Conservation (phyloP, 768 basidiomycete species). For the Trametopsis cervina region DNA sequence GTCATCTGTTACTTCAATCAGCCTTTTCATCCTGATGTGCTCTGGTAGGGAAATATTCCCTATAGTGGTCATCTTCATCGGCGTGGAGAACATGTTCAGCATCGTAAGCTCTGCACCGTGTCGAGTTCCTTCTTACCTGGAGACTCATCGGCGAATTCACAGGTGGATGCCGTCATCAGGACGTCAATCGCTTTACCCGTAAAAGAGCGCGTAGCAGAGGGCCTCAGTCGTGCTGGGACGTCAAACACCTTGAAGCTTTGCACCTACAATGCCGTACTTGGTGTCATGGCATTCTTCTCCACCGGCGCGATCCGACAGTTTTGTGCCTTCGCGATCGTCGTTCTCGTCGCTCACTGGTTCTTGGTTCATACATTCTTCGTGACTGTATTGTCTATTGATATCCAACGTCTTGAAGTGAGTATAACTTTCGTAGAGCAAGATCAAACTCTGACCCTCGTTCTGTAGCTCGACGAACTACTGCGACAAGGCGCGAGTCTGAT, state of each 20-base stretch:
- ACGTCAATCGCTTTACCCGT: slow-evolving; percentile 85
- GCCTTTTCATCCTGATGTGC: not conserved
- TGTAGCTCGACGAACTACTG: slow-evolving; percentile 78
- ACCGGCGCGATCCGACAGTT: slow-evolving; percentile 85
- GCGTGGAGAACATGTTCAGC: slow-evolving; percentile 96
- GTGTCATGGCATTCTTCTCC: slow-evolving; percentile 66
- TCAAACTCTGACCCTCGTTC: no score
- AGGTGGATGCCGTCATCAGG: slow-evolving; percentile 81
- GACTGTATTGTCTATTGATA: slow-evolving; percentile 91
- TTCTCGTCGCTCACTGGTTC: slow-evolving; percentile 96
- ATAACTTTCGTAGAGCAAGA: no score
- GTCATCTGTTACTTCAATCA: slow-evolving; percentile 4
- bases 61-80: slow-evolving; percentile 91
- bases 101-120: slow-evolving; percentile 49
- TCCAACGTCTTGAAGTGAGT: slow-evolving; percentile 81
- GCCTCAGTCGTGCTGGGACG: slow-evolving; percentile 82
- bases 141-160: slow-evolving; percentile 12
- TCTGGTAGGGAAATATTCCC: slow-evolving; percentile 73
- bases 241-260: slow-evolving; percentile 91
- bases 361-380: slow-evolving; percentile 94
- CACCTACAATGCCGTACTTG: slow-evolving; percentile 76
- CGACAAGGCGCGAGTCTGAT: slow-evolving; percentile 58
- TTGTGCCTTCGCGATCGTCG: slow-evolving; percentile 88
- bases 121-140: not conserved
- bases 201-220: slow-evolving; percentile 87